phyloP scores from a whole-genome alignment of 2,329 filamentous ascomycete genomes.

The Arachnomyces sp. region DNA sequence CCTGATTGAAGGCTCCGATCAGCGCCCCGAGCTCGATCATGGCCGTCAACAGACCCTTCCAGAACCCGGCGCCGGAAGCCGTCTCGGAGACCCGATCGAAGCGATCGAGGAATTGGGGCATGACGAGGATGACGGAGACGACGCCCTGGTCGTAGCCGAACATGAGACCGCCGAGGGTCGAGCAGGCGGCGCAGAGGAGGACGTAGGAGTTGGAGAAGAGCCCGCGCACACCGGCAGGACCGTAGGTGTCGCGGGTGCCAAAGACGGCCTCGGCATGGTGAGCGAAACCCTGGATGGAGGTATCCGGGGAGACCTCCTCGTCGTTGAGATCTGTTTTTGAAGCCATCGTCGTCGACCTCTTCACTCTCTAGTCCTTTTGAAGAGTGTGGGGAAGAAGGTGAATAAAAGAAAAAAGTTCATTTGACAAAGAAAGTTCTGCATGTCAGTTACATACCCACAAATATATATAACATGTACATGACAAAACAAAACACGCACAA shows the following conservation, averaged over 20 bases:
- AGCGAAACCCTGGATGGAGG: constrained; percentile 20
- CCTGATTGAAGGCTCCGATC: constrained; percentile 30
- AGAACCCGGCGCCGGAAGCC: constrained; percentile 32
- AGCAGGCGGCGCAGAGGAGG: constrained; percentile 44
- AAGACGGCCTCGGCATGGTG: constrained; percentile 28
- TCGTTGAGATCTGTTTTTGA: constrained; percentile 4
- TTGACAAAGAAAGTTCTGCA: too few relatives aligned
- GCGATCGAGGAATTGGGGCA: constrained; percentile 43
- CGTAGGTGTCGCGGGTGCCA: constrained; percentile 25
- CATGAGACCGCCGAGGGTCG: constrained; percentile 43
- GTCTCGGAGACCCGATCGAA: constrained; percentile 38
- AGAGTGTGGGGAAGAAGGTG: too few relatives aligned
- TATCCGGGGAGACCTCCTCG: constrained; percentile 14
- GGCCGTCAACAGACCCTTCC: constrained; percentile 31
- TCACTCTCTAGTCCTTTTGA: too few relatives aligned
- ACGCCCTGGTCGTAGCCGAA: constrained; percentile 45
- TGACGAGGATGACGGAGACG: constrained; percentile 42
- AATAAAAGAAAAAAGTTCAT: too few relatives aligned
- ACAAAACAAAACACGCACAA: too few relatives aligned
- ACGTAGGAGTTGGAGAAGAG: constrained; percentile 45
- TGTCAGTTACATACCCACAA: too few relatives aligned
- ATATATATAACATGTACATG: too few relatives aligned
- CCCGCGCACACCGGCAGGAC: constrained; percentile 36
- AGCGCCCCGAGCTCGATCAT: constrained; percentile 37
- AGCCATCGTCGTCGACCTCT: constrained; percentile 1